A percentile compares a stretch with the other conserved stretches of the same genome.
Evolutionary conservation across 2,329 filamentous ascomycete genomes (phyloP).

Genomic region (Neopestalotiopsis sp.): DNA sequence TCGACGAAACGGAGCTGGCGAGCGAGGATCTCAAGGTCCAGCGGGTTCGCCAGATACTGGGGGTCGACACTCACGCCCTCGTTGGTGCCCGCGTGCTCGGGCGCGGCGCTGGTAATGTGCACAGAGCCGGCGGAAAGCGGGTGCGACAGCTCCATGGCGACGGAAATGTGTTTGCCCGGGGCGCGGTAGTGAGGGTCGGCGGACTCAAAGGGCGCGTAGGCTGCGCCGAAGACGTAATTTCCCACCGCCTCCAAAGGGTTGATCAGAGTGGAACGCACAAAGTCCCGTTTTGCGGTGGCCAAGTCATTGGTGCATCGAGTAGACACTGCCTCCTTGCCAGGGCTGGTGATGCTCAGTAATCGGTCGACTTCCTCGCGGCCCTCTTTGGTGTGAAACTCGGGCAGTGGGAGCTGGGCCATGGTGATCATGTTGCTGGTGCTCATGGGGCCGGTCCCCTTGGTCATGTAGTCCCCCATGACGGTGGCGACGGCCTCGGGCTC

Average conservation of each 20-base stretch:
- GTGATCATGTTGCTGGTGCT: slow-evolving; percentile 25
- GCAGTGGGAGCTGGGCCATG: slow-evolving; percentile 30
- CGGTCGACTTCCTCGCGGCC: slow-evolving; percentile 38
- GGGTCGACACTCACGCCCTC: slow-evolving; percentile 5
- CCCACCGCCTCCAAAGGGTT: slow-evolving; percentile 5
- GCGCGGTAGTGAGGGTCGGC: background rate
- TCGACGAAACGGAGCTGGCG: slow-evolving; percentile 17
- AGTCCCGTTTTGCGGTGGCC: background rate
- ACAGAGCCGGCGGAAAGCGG: slow-evolving; percentile 22
- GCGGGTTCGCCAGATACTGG: slow-evolving; percentile 12
- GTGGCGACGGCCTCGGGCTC: slow-evolving; percentile 25
- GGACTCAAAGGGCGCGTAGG: slow-evolving; percentile 11
- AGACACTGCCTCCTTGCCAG: background rate
- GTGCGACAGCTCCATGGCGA: slow-evolving; percentile 14
- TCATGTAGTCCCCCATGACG: slow-evolving; percentile 29
- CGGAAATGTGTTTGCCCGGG: background rate
- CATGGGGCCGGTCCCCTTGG: slow-evolving; percentile 28
- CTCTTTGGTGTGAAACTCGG: slow-evolving; percentile 25
- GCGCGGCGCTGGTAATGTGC: slow-evolving; percentile 5
- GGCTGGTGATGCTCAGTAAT: background rate
- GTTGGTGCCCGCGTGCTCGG: background rate
- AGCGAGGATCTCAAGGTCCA: slow-evolving; percentile 20
- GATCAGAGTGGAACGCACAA: slow-evolving; percentile 14
- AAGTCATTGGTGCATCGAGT: background rate
- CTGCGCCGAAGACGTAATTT: slow-evolving; percentile 12